Base-by-base conservation (phyloP, 192 early-diverging fungal species). In the Backusella tuberculispora region DNA sequence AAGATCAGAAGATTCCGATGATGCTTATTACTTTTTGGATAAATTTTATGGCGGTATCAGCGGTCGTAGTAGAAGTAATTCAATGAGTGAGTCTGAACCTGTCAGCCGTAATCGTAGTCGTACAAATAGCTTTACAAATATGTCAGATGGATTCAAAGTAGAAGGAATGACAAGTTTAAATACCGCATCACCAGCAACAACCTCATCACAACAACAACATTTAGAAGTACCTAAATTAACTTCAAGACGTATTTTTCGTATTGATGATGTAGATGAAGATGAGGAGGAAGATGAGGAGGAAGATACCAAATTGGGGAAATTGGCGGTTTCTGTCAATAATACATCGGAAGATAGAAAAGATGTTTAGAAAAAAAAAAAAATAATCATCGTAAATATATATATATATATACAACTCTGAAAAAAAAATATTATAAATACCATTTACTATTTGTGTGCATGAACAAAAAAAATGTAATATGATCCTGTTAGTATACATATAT, bases 11-110 rank as follows among this genome's bases (percentile, higher is more conserved):
- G 88, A 89, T 77, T 9, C 78, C 1, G 88, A 89, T 46, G 88
- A 87, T 65, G 82, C 80, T 0, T 80, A 84, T 50, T 87, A 81
- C 72, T 87, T 87, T 75, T 56, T 89, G 40, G 87, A 87, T 63
- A 81, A 81, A 40, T 85, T 83, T 14, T 84, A 76, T 69, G 78
- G 70, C 24, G 48, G 34, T 17, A 42, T 71, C 53, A 71, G 71
- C 19, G 79, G 75, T 29, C 80, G 81, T 43, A 82, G 78, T 29
- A 75, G 83, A 14, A 79, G 77, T 45, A 76, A 75, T 4, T 81
- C 81, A 53, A 63, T 67, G 7, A 76, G 75, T 48, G 75, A 70
- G 15, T 38, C 69, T 13, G 67, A 69, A n/a, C 74, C 76, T 19
- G 73, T 77, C 17, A 82, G 82, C 24, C 71, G 82, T 60, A 78